Conservation (phyloP, 306 rosid species). For the Mimosa pudica region DNA sequence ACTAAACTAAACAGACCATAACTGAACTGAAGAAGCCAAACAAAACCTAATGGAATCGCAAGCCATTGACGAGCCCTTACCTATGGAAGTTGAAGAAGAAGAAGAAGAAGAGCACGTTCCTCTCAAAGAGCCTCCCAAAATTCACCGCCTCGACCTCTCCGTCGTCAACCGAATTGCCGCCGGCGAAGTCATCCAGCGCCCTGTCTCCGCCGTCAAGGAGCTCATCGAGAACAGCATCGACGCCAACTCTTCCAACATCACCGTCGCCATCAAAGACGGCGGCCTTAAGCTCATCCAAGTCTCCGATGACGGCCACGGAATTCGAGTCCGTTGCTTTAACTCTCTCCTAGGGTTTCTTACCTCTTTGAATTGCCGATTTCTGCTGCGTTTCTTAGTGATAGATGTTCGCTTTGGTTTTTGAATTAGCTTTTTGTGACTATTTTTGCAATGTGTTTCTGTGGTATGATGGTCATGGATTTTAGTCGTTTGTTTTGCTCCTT, state of each 20-base stretch:
- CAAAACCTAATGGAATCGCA: not conserved
- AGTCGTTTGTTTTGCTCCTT: too few species aligned
- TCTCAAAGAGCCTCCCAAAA: slow-evolving; percentile 61
- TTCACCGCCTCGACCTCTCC: slow-evolving; percentile 73
- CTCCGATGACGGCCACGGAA: slow-evolving; percentile 94
- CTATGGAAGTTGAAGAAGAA: slow-evolving; percentile 40
- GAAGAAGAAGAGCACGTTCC: too few species aligned
- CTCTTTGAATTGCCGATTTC: too few species aligned
- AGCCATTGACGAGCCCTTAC: slow-evolving; percentile 13
- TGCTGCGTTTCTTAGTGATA: too few species aligned
- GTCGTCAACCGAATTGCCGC: slow-evolving; percentile 96
- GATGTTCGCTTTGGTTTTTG: too few species aligned
- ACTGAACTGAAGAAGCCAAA: not conserved
- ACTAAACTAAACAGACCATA: too few species aligned
- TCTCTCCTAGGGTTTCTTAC: too few species aligned
- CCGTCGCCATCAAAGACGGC: slow-evolving; percentile 78
- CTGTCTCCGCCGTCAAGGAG: slow-evolving; percentile 85
- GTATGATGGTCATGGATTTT: too few species aligned
- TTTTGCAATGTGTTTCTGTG: too few species aligned
- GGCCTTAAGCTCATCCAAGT: slow-evolving; percentile 96
- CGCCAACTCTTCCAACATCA: slow-evolving; percentile 74
- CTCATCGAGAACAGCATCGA: slow-evolving; percentile 94
- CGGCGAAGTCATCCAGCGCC: slow-evolving; percentile 94
- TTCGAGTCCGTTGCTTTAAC: slow-evolving; percentile 39
- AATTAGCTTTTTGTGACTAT: too few species aligned